Evolutionary conservation across 768 basidiomycete genomes (phyloP), one percentile per base, ranked within the genome.

Genomic region (Hericium erinaceus): DNA sequence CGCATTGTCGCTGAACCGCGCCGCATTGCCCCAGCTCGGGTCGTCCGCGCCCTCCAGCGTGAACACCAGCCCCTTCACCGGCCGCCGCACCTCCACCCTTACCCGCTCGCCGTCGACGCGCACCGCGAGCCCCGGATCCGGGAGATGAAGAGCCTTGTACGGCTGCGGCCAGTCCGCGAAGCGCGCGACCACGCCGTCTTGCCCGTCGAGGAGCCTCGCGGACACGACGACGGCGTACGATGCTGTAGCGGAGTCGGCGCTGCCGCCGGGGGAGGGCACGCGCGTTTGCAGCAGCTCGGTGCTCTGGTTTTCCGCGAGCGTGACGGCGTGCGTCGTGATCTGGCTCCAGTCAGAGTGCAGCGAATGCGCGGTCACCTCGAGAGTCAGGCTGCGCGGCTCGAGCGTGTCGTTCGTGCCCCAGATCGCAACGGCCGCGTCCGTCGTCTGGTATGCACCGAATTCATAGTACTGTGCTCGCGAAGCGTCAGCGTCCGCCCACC

Each of bases 161-260:
- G 94, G 94, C 70, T 95, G 92, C 12, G 93, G 93, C 83, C 86
- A 94, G 68, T 92, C 87, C 12, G 84, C 81, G 71, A 82, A 84
- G 60, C 92, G 78, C 16, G 77, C 85, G 52, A 95, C 68, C 37
- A 93, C 81, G 6, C 66, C 65, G 10, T 80, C 81, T 44, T 71
- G 67, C 37, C 71, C 73, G 61, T 82, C 84, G 28, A 86, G 70
- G 54, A 91, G 72, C 60, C 86, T 80, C 40, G 83, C 86, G n/a
- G 84, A 85, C 22, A 89, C 79, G 57, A 95, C 76, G 15, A 79
- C 70, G 58, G 92, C 80, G 67, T 83, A 85, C 55, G 73, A 67
- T 65, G 80, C 84, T 18, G 76, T 87, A 48, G 74, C 65, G 16
- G 83, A 80, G 67, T 91, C 87, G 6, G 91, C 92, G 4, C 1